Conservation (phyloP, 2,329 filamentous ascomycete species). For the Scytalidium lignicola region DNA sequence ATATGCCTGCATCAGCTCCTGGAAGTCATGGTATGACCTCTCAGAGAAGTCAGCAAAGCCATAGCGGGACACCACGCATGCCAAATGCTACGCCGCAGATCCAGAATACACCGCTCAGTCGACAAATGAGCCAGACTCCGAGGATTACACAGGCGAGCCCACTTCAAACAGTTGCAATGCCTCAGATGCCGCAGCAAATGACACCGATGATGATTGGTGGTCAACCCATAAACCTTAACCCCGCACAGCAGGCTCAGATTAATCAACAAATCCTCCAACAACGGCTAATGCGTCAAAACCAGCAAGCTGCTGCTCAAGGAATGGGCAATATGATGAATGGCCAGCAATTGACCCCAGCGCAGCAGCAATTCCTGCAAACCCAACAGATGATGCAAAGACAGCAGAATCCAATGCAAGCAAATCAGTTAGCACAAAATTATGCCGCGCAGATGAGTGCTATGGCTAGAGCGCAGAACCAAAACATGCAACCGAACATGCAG, state of each 20-base stretch:
- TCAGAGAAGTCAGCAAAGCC: slow-evolving; percentile 62
- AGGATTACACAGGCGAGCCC: slow-evolving; percentile 60
- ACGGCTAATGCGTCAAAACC: slow-evolving; percentile 17
- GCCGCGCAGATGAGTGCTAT: slow-evolving; percentile 17
- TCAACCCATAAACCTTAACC: slow-evolving; percentile 18
- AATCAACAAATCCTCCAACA: slow-evolving; percentile 13
- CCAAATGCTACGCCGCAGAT: slow-evolving; percentile 57
- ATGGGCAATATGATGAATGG: slow-evolving; percentile 26
- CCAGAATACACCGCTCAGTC: slow-evolving; percentile 54
- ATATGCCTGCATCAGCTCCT: slow-evolving; percentile 50
- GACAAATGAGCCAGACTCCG: slow-evolving; percentile 51
- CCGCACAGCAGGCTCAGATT: slow-evolving; percentile 27
- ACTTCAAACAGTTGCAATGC: slow-evolving; percentile 50
- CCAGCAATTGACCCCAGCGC: slow-evolving; percentile 20
- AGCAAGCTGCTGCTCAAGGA: slow-evolving; percentile 37
- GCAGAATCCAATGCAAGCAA: slow-evolving; percentile 17
- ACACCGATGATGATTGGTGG: slow-evolving; percentile 46
- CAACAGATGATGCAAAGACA: slow-evolving; percentile 39
- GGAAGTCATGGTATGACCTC: slow-evolving; percentile 60
- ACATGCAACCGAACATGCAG: slow-evolving; percentile 20
- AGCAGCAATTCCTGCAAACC: slow-evolving; percentile 24
- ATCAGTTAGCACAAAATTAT: slow-evolving; percentile 16
- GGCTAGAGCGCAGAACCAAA: slow-evolving; percentile 9
- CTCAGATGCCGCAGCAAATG: slow-evolving; percentile 50
- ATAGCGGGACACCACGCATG: slow-evolving; percentile 59